Evolutionary conservation across 2,329 filamentous ascomycete genomes (phyloP).

Genomic region (Hypoxylon sp.): DNA sequence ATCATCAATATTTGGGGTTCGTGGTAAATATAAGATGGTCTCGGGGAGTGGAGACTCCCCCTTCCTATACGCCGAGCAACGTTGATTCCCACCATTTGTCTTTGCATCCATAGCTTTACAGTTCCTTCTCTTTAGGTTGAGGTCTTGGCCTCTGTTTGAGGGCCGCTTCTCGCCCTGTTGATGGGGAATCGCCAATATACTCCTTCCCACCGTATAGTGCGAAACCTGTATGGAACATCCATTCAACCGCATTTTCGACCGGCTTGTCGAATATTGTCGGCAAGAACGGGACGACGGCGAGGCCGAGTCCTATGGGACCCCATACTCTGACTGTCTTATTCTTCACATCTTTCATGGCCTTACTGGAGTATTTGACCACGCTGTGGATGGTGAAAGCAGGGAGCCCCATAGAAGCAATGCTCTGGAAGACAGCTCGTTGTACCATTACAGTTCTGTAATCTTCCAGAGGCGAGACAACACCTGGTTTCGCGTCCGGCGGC

Average conservation of each 20-base stretch:
- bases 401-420: constrained; percentile 90
- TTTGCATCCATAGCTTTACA: constrained; percentile 38
- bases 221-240: constrained; percentile 87
- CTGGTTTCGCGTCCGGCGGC: constrained; percentile 52
- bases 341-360: constrained; percentile 85
- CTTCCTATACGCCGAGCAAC: constrained; percentile 32
- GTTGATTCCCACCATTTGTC: constrained; percentile 6
- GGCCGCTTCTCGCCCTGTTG: constrained; percentile 64
- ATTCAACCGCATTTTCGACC: constrained; percentile 92
- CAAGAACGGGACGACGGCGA: constrained; percentile 83
- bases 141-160: constrained; percentile 62
- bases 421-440: constrained; percentile 91
- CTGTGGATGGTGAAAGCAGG: constrained; percentile 95
- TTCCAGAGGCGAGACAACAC: constrained; percentile 76
- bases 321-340: constrained; percentile 82
- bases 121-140: constrained; percentile 55
- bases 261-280: constrained; percentile 91
- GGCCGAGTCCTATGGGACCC: constrained; percentile 87
- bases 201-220: constrained; percentile 74
- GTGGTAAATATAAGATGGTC: constrained; percentile 11
- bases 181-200: constrained; percentile 67
- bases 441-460: constrained; percentile 93
- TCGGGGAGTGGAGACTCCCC: constrained; percentile 26
- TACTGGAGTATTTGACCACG: constrained; percentile 89
- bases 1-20: background rate